Percentiles rank a stretch among this genome's conserved stretches.
Conservation (phyloP, 345 rosid species). For the Brassica juncea region DNA sequence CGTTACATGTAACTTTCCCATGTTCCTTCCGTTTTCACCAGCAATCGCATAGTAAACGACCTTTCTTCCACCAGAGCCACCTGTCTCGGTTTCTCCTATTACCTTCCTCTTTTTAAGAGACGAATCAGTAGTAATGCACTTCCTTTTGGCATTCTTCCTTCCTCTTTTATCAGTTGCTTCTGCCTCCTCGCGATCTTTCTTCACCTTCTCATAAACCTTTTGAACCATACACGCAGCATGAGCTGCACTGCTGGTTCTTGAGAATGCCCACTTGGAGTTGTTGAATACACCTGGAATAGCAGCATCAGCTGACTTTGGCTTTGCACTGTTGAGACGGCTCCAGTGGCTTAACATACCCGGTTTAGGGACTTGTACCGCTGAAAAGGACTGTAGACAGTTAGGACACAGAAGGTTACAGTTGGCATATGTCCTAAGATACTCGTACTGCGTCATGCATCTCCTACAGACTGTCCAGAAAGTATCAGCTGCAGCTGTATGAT, state of each 20-base stretch:
- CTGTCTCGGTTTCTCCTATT: slow-evolving; percentile 43
- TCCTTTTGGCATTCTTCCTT: slow-evolving; percentile 50
- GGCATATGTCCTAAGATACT: slow-evolving; percentile 57
- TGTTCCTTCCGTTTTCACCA: slow-evolving; percentile 29
- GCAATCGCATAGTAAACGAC: slow-evolving; percentile 28
- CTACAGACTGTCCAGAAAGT: slow-evolving; percentile 77
- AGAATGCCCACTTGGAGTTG: slow-evolving; percentile 51
- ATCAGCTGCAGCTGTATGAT: slow-evolving; percentile 14
- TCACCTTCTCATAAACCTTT: slow-evolving; percentile 58
- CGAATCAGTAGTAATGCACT: slow-evolving; percentile 20
- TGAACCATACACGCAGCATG: slow-evolving; percentile 65
- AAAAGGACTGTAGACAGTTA: slow-evolving; percentile 60
- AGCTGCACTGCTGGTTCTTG: slow-evolving; percentile 52
- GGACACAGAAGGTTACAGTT: slow-evolving; percentile 62
- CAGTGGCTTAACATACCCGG: slow-evolving; percentile 52
- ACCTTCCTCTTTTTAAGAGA: slow-evolving; percentile 52
- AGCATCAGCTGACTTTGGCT: slow-evolving; percentile 41
- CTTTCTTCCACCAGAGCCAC: slow-evolving; percentile 36
- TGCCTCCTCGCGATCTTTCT: slow-evolving; percentile 64
- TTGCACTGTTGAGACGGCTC: slow-evolving; percentile 47
- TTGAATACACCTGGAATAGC: slow-evolving; percentile 36
- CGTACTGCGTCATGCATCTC: slow-evolving; percentile 65
- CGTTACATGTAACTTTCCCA: slow-evolving; percentile 21
- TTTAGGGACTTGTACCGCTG: slow-evolving; percentile 56
- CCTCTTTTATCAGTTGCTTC: slow-evolving; percentile 49